Percentiles rank a stretch among this genome's conserved stretches.
phyloP scores from a whole-genome alignment of 768 basidiomycete genomes.

The Fomitopsis serialis region DNA sequence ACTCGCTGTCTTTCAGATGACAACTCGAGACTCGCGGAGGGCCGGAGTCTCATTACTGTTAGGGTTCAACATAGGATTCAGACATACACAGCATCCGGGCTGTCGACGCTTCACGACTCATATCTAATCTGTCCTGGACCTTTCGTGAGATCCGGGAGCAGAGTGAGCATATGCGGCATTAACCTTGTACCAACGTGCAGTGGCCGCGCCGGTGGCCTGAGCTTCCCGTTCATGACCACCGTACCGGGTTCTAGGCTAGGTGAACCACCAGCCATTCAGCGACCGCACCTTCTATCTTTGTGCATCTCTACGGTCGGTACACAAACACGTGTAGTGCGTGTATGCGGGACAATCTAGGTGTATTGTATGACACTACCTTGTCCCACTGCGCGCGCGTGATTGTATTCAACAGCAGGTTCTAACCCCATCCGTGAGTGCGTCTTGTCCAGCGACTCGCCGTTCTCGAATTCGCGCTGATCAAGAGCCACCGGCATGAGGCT shows the following conservation, averaged over 20 bases:
- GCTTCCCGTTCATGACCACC: no score
- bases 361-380: neutral
- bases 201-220: no score
- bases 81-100: neutral
- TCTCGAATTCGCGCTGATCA: neutral
- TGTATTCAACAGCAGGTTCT: neutral
- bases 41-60: neutral
- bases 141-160: neutral
- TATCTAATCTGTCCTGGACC: conserved; percentile 1
- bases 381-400: neutral
- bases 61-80: neutral
- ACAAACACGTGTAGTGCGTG: neutral
- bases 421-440: neutral
- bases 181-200: no score
- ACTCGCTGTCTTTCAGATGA: neutral
- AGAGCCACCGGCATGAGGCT: neutral
- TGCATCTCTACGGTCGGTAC: neutral
- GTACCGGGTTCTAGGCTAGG: no score
- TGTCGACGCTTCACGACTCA: neutral
- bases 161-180: no score
- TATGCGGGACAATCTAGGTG: no score
- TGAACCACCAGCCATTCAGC: no score
- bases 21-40: neutral
- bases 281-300: neutral
- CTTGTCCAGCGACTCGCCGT: neutral